Evolutionary conservation across 371 early-diverging fungal species (phyloP).

Genomic region (Mortierella sp.): DNA sequence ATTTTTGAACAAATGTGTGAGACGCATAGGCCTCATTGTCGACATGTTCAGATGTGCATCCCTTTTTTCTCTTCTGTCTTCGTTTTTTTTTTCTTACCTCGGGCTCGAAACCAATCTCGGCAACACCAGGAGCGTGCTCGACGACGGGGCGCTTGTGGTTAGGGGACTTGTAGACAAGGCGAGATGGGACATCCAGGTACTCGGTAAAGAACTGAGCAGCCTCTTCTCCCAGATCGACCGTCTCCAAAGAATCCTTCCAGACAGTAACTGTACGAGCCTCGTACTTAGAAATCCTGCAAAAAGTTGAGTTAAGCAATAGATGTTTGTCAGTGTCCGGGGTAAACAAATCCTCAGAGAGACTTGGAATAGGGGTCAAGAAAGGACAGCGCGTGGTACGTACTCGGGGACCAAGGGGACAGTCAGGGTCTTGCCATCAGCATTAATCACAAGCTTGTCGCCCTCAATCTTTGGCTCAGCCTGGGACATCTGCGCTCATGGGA

Average conservation of each 20-base stretch:
- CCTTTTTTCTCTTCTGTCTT: background rate
- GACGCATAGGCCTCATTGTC: background rate
- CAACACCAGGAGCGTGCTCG: slow-evolving; percentile 47
- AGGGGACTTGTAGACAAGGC: slow-evolving; percentile 51
- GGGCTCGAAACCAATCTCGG: slow-evolving; percentile 47
- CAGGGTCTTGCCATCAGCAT: slow-evolving; percentile 40
- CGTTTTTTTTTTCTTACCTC: slow-evolving; percentile 23
- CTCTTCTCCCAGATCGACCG: slow-evolving; percentile 47
- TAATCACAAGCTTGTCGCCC: slow-evolving; percentile 42
- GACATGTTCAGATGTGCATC: no score
- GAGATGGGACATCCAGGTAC: slow-evolving; percentile 38
- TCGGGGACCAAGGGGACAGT: slow-evolving; percentile 46
- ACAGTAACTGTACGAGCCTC: slow-evolving; percentile 35
- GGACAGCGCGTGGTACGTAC: slow-evolving; percentile 18
- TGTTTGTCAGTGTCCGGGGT: background rate
- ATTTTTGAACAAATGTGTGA: background rate
- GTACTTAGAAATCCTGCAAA: slow-evolving; percentile 28
- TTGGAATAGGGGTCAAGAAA: background rate
- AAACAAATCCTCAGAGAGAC: background rate
- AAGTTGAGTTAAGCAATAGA: background rate
- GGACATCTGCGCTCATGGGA: slow-evolving; percentile 32
- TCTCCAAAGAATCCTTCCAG: slow-evolving; percentile 31
- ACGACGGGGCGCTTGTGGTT: slow-evolving; percentile 40
- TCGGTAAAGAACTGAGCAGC: slow-evolving; percentile 48
- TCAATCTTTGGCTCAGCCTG: slow-evolving; percentile 35